Percentiles rank a stretch among this genome's conserved stretches.
Evolutionary conservation across 169 alveolate genomes (phyloP).

Genomic region (Plasmodium malariae): DNA sequence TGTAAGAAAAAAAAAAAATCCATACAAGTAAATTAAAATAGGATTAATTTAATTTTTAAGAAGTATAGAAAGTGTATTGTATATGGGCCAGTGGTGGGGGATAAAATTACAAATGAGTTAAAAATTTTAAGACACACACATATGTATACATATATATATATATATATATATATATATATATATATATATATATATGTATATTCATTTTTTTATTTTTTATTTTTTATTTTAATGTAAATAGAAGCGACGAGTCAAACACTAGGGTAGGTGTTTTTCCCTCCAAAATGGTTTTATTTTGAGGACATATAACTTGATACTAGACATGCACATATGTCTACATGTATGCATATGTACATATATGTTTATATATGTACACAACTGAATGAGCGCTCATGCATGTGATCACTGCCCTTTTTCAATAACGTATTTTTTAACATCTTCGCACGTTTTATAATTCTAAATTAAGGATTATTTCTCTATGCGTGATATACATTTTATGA

Average conservation of each 20-base stretch:
- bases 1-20: background rate
- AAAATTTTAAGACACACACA: background rate
- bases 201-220: no score
- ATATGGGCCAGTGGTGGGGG: background rate
- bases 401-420: no score
- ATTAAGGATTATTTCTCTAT: background rate
- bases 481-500: background rate
- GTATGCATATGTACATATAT: no score
- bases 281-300: background rate
- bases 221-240: background rate
- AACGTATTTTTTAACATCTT: no score
- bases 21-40: background rate
- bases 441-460: background rate
- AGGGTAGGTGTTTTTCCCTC: background rate
- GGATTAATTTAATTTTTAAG: background rate
- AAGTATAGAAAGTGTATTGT: background rate
- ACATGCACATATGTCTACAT: no score
- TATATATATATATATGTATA: no score
- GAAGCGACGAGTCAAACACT: constrained; percentile 7
- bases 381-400: no score
- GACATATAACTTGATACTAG: background rate
- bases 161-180: no score
- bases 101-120: constrained; percentile 12
- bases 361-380: no score
- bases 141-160: no score